Evolutionary conservation across 2,329 filamentous ascomycete genomes (phyloP), one percentile per base, ranked within the genome.

Genomic region (Fusarium duplospermum): DNA sequence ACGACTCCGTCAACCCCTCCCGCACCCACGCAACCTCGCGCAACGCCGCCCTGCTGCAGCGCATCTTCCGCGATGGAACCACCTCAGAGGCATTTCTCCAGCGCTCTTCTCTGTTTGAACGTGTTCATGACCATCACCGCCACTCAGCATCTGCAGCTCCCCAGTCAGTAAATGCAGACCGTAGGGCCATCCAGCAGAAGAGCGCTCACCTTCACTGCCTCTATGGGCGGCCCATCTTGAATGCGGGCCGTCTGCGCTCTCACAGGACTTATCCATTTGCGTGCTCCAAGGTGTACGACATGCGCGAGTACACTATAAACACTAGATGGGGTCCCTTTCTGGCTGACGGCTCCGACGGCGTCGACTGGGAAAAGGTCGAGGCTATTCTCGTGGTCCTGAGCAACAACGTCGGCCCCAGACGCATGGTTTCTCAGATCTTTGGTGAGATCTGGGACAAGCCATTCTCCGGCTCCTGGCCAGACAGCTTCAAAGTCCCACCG

Each of bases 351-450:
- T 87, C 85, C 3, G 87, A 86, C 62, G 81, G 82, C 6, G 91
- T 94, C 0, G 93, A 96, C 81, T 96, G 93, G 93, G 93, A 95
- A 81, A 94, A 93, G 83, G 83, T 95, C 13, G 93, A 95, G 81
- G 91, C 92, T 10, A 89, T 94, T 63, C 89, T 94, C 86, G 84
- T 95, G 4, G 89, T 92, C 3, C 81, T 95, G 4, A 88, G 88
- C 4, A 86, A 88, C 78, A 94, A 94, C 78, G 85, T 93, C 61
- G 81, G 84, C 42, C 78, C 81, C 11, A 88, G 89, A 73, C 82
- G 84, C 14, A 80, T 87, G 11, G 81, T 85, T 9, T 84, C 84
- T 20, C 83, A 84, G 3, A 82, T 88, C 3, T 87, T 90, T 66
- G 82, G 81, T 14, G 82, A 86, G 29, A 82, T 89, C n/a, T 92